Evolutionary conservation across 495 filamentous ascomycete genomes (phyloP).

Genomic region (Chaetomium tenue): DNA sequence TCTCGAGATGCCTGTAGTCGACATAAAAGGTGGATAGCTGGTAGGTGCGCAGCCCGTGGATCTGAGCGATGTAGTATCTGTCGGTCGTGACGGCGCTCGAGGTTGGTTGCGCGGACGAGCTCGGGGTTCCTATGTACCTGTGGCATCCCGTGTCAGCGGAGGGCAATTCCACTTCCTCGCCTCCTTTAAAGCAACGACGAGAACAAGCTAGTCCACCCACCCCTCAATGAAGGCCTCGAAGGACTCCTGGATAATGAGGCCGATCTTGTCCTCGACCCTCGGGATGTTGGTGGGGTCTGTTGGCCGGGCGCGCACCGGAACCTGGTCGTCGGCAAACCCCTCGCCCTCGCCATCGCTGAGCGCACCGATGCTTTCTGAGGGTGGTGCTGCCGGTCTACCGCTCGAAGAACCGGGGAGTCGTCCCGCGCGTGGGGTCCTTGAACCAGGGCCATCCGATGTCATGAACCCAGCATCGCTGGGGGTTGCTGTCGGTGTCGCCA

Average conservation of each 20-base stretch:
- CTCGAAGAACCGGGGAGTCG: conserved; percentile 51
- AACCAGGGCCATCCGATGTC: conserved; percentile 44
- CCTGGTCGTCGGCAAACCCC: conserved; percentile 58
- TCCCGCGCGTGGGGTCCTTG: conserved; percentile 40
- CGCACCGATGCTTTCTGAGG: conserved; percentile 63
- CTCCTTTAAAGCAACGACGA: neutral
- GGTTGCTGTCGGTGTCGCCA: conserved; percentile 39
- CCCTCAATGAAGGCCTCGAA: conserved; percentile 89
- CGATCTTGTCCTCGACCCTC: conserved; percentile 81
- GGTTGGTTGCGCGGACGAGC: conserved; percentile 66
- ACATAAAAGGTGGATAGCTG: conserved; percentile 95
- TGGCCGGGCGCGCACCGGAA: conserved; percentile 54
- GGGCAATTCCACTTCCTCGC: too few relatives aligned
- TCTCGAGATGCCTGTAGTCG: conserved; percentile 84
- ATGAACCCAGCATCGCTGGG: conserved; percentile 47
- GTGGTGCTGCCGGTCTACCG: conserved; percentile 59
- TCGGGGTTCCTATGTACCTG: conserved; percentile 75
- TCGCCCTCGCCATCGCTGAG: conserved; percentile 62
- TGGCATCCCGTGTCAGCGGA: neutral
- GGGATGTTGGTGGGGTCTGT: conserved; percentile 65
- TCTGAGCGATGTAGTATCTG: conserved; percentile 95
- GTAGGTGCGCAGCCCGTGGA: conserved; percentile 81
- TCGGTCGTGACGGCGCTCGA: conserved; percentile 76
- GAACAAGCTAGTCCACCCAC: conserved; percentile 46
- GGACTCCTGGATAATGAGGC: conserved; percentile 75